These are phyloP conservation scores for Crepidotus variabilis DNA, from an alignment of 768 basidiomycete genomes.

Conservation along the genomic window DNA sequence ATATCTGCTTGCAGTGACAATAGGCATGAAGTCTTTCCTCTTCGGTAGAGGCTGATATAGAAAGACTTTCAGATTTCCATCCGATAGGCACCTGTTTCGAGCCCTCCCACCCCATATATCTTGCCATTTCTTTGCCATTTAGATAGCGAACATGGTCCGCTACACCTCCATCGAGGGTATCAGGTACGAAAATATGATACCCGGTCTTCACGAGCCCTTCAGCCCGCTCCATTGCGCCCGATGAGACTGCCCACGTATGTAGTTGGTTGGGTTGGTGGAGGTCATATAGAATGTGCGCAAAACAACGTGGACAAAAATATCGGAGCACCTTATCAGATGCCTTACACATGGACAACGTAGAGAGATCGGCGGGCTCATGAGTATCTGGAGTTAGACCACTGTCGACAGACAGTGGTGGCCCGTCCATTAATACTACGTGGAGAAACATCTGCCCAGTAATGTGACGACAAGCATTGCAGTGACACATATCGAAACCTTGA, in stretches of 20 bases:
- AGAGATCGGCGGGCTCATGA: slow-evolving; percentile 1
- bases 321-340: slow-evolving; percentile 9
- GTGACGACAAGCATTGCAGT: slow-evolving; percentile 26
- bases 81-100: slow-evolving; percentile 10
- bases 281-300: slow-evolving; percentile 13
- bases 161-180: slow-evolving; percentile 20
- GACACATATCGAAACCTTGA: slow-evolving; percentile 14
- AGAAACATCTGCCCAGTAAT: slow-evolving; percentile 20
- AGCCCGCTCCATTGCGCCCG: slow-evolving; percentile 11
- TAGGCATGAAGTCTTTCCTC: slow-evolving; percentile 5
- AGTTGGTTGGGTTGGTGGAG: not conserved
- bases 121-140: slow-evolving; percentile 10
- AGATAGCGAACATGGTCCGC: slow-evolving; percentile 12
- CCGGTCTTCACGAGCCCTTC: slow-evolving; percentile 13
- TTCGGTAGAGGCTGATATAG: not conserved
- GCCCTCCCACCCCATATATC: slow-evolving; percentile 10
- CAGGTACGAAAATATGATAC: slow-evolving; percentile 15
- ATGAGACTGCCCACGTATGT: slow-evolving; percentile 10
- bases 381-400: slow-evolving; percentile 7
- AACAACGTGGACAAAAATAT: slow-evolving; percentile 18
- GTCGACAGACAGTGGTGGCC: not conserved
- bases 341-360: slow-evolving; percentile 11
- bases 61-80: slow-evolving; percentile 11
- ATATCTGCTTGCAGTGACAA: slow-evolving; percentile 13
- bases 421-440: slow-evolving; percentile 9